These are phyloP conservation scores for Spiraea crenata DNA, from an alignment of 331 rosid species.

Conservation along the genomic window DNA sequence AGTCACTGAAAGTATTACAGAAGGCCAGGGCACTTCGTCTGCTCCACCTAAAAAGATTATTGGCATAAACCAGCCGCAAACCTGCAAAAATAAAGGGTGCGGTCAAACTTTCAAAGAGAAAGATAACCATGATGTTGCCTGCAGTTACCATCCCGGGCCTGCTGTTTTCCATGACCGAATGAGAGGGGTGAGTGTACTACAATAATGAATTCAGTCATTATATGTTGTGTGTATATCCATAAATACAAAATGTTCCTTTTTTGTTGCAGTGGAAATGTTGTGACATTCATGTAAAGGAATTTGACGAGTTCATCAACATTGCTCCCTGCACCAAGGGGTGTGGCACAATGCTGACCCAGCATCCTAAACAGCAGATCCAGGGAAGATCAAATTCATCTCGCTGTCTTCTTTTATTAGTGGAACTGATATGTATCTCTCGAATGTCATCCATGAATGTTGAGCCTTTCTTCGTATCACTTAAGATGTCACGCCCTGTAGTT, in stretches of 20 bases:
- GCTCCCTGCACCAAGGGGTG: constrained; percentile 83
- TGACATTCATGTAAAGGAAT: constrained; percentile 78
- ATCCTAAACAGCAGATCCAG: constrained; percentile 29
- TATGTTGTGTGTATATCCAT: not conserved
- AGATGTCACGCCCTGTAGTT: not conserved
- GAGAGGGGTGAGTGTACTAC: constrained; percentile 56
- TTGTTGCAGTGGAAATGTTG: constrained; percentile 91
- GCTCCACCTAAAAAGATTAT: constrained; percentile 59
- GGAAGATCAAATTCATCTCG: constrained; percentile 5
- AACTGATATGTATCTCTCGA: not conserved
- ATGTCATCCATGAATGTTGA: not conserved
- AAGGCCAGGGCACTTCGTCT: constrained; percentile 20
- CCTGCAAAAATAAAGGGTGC: constrained; percentile 75
- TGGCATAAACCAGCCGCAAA: constrained; percentile 69
- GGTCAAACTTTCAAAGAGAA: constrained; percentile 76
- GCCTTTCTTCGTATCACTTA: not conserved
- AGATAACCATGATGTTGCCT: constrained; percentile 79
- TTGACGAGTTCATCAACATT: constrained; percentile 79
- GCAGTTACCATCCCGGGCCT: constrained; percentile 93
- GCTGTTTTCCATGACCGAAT: constrained; percentile 82
- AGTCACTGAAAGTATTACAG: constrained; percentile 35
- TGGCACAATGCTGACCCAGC: constrained; percentile 81
- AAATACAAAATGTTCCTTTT: not conserved
- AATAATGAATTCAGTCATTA: not conserved
- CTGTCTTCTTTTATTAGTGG: not conserved